These are phyloP conservation scores for Trichoderma reesei DNA, from an alignment of 495 filamentous ascomycete species.

Conservation along the genomic window DNA sequence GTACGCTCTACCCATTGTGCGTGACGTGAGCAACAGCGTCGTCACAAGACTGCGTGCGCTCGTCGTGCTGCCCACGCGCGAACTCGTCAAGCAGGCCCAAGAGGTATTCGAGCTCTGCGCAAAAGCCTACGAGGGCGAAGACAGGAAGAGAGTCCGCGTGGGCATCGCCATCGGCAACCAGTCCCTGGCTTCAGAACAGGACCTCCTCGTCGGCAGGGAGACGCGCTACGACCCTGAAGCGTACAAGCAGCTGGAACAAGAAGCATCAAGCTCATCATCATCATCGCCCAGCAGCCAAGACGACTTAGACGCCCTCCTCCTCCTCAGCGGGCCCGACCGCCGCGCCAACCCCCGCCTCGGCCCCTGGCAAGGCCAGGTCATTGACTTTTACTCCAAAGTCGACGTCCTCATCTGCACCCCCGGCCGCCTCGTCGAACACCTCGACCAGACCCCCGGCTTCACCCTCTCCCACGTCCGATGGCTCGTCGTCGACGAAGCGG, in stretches of 20 bases:
- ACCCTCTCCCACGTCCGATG: conserved; percentile 64
- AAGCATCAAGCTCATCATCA: conserved; percentile 53
- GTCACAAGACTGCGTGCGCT: conserved; percentile 9
- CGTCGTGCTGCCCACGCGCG: conserved; percentile 10
- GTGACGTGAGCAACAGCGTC: conserved; percentile 8
- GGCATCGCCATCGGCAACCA: conserved; percentile 75
- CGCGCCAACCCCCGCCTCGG: background rate
- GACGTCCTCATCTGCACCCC: conserved; percentile 91
- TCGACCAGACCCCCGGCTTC: conserved; percentile 74
- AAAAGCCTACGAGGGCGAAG: conserved; percentile 30
- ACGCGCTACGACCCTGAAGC: conserved; percentile 34
- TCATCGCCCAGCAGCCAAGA: conserved; percentile 37
- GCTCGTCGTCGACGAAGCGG: conserved; percentile 90
- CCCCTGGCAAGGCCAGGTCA: conserved; percentile 41
- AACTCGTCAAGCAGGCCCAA: conserved; percentile 50
- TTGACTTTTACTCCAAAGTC: conserved; percentile 55
- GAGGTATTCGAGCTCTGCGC: conserved; percentile 61
- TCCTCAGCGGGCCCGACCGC: conserved; percentile 20
- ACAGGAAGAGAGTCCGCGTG: conserved; percentile 57
- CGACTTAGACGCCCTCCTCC: conserved; percentile 13
- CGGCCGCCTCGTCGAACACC: conserved; percentile 83
- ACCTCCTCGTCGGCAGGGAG: conserved; percentile 49
- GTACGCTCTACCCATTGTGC: conserved; percentile 66
- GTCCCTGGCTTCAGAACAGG: conserved; percentile 65
- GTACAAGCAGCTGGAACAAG: conserved; percentile 58